Conservation (phyloP, 2,329 filamentous ascomycete species). For the Aaosphaeria arxii region DNA sequence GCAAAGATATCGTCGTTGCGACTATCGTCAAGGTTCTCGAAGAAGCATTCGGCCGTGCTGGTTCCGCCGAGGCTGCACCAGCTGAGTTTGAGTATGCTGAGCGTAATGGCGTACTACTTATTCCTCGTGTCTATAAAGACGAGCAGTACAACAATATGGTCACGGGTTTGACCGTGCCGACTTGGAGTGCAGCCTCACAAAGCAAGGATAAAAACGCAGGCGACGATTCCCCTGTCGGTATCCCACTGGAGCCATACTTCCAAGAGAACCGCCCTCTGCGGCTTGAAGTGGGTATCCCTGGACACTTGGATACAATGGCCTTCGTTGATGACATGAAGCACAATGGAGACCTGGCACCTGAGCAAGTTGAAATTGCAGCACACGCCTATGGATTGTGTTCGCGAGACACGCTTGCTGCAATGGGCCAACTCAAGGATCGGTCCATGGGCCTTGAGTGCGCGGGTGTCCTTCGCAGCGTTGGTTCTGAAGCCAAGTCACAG, state of each 20-base stretch:
- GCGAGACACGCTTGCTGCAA: slow-evolving; percentile 8
- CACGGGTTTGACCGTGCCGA: background rate
- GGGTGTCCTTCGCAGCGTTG: background rate
- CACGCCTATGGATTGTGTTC: slow-evolving; percentile 7
- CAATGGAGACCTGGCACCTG: background rate
- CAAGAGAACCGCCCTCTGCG: background rate
- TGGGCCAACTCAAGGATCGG: slow-evolving; percentile 4
- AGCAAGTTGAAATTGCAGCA: slow-evolving; percentile 9
- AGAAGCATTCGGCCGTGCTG: background rate
- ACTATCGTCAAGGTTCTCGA: slow-evolving; percentile 1
- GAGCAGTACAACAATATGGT: background rate
- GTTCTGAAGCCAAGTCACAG: background rate
- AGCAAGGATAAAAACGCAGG: background rate
- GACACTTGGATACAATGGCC: slow-evolving; percentile 3
- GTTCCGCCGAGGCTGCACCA: background rate
- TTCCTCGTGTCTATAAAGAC: background rate
- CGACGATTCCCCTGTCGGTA: too few species aligned
- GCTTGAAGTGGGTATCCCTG: slow-evolving; percentile 1
- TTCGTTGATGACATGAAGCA: slow-evolving; percentile 1
- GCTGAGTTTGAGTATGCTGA: slow-evolving; percentile 1
- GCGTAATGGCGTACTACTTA: background rate
- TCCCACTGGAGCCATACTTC: background rate
- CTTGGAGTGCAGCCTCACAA: background rate
- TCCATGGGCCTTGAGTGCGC: background rate
- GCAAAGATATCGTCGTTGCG: background rate